Evolutionary conservation across 2,329 filamentous ascomycete species (phyloP).

Genomic region (Neospermospora avenae): DNA sequence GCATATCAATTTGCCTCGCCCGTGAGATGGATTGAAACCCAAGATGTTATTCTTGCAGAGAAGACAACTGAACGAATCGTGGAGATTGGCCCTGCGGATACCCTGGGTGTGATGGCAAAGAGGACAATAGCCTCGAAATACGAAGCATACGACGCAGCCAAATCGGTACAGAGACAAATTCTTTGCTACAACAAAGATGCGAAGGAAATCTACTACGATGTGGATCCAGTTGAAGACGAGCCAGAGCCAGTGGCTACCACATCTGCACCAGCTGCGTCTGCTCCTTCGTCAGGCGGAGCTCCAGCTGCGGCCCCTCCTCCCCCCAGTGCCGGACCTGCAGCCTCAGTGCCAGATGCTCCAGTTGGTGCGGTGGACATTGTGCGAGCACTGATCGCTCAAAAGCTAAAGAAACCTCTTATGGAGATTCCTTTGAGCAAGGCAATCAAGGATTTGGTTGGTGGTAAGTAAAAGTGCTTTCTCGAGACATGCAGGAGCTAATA

Average conservation of each 20-base stretch:
- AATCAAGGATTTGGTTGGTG: conserved; percentile 97
- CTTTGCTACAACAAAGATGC: conserved; percentile 99
- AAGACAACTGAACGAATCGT: conserved; percentile 96
- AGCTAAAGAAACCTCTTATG: conserved; percentile 88
- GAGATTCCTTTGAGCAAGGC: conserved; percentile 94
- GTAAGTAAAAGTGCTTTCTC: conserved; percentile 48
- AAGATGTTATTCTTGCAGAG: conserved; percentile 98
- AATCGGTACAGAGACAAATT: conserved; percentile 94
- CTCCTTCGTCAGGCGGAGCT: conserved; percentile 51
- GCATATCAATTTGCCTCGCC: conserved; percentile 99
- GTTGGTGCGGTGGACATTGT: conserved; percentile 88
- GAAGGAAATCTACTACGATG: conserved; percentile 99
- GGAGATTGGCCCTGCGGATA: conserved; percentile 95
- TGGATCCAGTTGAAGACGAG: conserved; percentile 92
- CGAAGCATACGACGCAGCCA: conserved; percentile 96
- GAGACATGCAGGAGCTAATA: conserved; percentile 12
- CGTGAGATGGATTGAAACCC: conserved; percentile 99
- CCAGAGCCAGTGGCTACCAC: conserved; percentile 55
- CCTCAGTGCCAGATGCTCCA: conserved; percentile 79
- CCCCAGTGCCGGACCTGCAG: conserved; percentile 79
- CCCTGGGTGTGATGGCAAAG: conserved; percentile 95
- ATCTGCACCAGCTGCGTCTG: conserved; percentile 40
- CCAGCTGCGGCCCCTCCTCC: conserved; percentile 53
- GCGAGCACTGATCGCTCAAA: conserved; percentile 86
- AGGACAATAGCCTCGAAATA: conserved; percentile 95